phyloP scores from a whole-genome alignment of 345 rosid genomes.

The Xanthoceras sorbifolium region DNA sequence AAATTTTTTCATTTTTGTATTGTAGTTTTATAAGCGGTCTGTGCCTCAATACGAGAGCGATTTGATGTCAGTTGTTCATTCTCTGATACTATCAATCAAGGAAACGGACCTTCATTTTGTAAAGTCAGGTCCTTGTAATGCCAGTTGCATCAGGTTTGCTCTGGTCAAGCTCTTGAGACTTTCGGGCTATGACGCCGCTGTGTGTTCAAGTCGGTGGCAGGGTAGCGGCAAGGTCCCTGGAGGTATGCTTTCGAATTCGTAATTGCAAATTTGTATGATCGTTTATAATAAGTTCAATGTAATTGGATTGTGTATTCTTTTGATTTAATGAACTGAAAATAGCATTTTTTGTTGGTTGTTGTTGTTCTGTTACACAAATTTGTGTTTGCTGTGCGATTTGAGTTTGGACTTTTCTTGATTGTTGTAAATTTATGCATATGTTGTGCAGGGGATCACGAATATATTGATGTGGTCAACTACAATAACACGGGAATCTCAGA shows the following conservation, averaged over 20 bases:
- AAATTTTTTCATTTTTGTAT: background rate
- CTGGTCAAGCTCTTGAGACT: slow-evolving; percentile 75
- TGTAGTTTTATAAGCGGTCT: slow-evolving; percentile 61
- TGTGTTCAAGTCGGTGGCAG: slow-evolving; percentile 83
- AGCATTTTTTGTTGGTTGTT: background rate
- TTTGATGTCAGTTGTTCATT: slow-evolving; percentile 60
- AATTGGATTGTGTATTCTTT: background rate
- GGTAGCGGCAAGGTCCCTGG: slow-evolving; percentile 85
- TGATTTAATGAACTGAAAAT: background rate
- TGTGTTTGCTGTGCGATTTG: too few relatives aligned
- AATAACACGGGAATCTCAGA: slow-evolving; percentile 50
- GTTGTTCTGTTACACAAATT: too few relatives aligned
- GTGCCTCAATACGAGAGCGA: slow-evolving; percentile 62
- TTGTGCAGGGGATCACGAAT: slow-evolving; percentile 83
- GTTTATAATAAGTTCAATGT: too few relatives aligned
- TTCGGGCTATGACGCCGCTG: slow-evolving; percentile 83
- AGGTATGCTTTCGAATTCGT: slow-evolving; percentile 49
- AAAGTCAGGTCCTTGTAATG: slow-evolving; percentile 68
- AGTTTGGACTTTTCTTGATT: background rate
- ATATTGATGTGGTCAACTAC: slow-evolving; percentile 66
- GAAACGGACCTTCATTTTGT: slow-evolving; percentile 57
- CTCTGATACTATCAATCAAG: slow-evolving; percentile 55
- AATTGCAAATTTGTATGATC: slow-evolving; percentile 1
- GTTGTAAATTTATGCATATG: background rate
- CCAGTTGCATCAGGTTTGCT: slow-evolving; percentile 75